Evolutionary conservation across 2,329 filamentous ascomycete genomes (phyloP).

Genomic region (Aciculosporium take): DNA sequence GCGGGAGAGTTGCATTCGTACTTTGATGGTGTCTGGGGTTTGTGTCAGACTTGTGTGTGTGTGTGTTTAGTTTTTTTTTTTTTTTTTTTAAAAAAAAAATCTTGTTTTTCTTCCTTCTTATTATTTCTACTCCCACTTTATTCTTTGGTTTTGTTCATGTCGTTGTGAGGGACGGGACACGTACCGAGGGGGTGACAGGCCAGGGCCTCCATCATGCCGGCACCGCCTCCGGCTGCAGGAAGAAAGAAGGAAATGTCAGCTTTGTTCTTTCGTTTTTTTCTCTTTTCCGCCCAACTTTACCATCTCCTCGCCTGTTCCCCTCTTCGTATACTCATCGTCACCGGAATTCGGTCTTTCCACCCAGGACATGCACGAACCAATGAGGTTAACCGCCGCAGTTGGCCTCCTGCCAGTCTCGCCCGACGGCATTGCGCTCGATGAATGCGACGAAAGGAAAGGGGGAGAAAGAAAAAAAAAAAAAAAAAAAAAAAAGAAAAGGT

Average conservation of each 20-base stretch:
- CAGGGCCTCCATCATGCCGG: constrained; percentile 98
- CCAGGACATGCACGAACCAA: constrained; percentile 43
- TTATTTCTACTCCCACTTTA: background rate
- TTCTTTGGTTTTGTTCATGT: background rate
- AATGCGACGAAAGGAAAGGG: background rate
- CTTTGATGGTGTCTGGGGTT: constrained; percentile 97
- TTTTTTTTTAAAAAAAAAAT: background rate
- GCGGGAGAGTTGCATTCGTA: constrained; percentile 94
- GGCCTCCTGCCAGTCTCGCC: constrained; percentile 47
- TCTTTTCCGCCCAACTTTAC: background rate
- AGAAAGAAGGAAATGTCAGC: too few relatives aligned
- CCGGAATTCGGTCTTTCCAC: background rate
- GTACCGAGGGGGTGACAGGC: constrained; percentile 85
- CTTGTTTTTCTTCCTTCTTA: background rate
- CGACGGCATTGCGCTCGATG: constrained; percentile 18
- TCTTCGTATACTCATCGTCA: too few relatives aligned
- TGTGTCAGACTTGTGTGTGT: too few relatives aligned
- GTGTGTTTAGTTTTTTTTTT: too few relatives aligned
- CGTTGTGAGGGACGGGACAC: constrained; percentile 10
- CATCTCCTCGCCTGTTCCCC: background rate
- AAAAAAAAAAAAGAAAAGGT: background rate
- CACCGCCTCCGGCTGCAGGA: constrained; percentile 85
- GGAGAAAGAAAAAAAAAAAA: background rate
- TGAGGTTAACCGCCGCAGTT: constrained; percentile 78
- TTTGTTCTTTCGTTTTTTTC: background rate